Conservation (phyloP, 192 early-diverging fungal species). For the Gonapodya sp. region DNA sequence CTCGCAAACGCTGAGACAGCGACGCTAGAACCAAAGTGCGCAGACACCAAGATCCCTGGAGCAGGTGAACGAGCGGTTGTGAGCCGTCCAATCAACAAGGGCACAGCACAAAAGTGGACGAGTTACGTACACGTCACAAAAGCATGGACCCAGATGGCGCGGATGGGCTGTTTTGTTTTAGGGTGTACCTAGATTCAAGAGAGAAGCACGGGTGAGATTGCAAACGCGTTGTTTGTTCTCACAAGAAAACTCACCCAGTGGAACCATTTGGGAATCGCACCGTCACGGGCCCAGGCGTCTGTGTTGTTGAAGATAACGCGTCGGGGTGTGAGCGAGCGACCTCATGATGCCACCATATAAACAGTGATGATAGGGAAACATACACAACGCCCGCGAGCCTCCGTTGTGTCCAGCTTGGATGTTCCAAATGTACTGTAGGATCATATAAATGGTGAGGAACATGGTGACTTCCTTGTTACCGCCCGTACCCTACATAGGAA, state of each 20-base stretch:
- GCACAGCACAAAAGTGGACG: background rate
- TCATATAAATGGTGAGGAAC: background rate
- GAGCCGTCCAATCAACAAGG: background rate
- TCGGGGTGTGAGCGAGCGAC: background rate
- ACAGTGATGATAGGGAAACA: background rate
- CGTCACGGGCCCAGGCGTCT: constrained; percentile 3
- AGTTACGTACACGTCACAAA: background rate
- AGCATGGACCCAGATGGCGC: constrained; percentile 10
- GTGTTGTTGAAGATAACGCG: background rate
- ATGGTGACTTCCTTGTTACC: background rate
- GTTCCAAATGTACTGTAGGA: background rate
- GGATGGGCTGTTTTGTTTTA: background rate
- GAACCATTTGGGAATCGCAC: constrained; percentile 7
- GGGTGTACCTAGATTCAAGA: too few species aligned
- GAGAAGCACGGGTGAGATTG: too few species aligned
- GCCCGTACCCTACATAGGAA: background rate
- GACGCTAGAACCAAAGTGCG: background rate
- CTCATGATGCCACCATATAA: background rate
- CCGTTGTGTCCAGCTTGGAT: background rate
- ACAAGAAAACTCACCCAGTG: too few species aligned
- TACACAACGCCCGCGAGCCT: background rate
- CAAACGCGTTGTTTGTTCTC: too few species aligned
- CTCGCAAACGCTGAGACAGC: background rate
- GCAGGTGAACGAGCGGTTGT: background rate
- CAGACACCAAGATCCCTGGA: background rate